phyloP scores from a whole-genome alignment of 2,329 filamentous ascomycete genomes.

The Periconia macrospinosa region DNA sequence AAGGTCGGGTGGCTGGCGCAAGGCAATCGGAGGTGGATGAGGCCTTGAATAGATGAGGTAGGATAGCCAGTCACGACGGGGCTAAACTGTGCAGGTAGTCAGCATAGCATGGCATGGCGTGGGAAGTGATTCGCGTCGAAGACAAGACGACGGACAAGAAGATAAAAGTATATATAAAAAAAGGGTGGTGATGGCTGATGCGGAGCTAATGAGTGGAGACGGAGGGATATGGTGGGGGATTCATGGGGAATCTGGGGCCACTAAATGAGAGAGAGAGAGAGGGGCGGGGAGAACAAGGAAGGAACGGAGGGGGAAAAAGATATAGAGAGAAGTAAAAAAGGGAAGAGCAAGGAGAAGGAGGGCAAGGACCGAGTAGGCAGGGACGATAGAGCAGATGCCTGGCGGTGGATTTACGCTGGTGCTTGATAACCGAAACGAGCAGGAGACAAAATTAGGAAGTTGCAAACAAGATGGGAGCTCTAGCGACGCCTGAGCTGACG shows the following conservation, averaged over 20 bases:
- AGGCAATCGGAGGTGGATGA: background rate
- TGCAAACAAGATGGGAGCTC: slow-evolving; percentile 24
- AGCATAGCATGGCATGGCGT: background rate
- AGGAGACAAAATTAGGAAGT: slow-evolving; percentile 8
- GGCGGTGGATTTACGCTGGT: slow-evolving; percentile 7
- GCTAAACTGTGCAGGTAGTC: background rate
- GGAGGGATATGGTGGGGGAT: too few relatives aligned
- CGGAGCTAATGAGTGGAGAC: too few relatives aligned
- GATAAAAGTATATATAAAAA: background rate
- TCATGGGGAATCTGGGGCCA: too few relatives aligned
- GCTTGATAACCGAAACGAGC: background rate
- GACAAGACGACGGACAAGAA: background rate
- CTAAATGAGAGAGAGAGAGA: background rate
- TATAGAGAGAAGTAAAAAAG: background rate
- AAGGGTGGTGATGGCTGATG: too few relatives aligned
- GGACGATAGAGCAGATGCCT: slow-evolving; percentile 16
- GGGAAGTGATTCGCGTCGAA: background rate
- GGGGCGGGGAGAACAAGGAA: background rate
- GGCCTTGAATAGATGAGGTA: background rate
- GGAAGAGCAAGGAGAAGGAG: background rate
- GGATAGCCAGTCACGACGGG: background rate
- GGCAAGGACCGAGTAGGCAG: background rate
- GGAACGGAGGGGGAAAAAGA: background rate
- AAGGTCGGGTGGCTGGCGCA: background rate
- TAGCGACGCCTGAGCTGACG: slow-evolving; percentile 4